A percentile compares a stretch with the other conserved stretches of the same genome.
These are phyloP conservation scores for Cinnamomum micranthum DNA, from an alignment of 164 flowering plant genomes.

Conservation along the genomic window DNA sequence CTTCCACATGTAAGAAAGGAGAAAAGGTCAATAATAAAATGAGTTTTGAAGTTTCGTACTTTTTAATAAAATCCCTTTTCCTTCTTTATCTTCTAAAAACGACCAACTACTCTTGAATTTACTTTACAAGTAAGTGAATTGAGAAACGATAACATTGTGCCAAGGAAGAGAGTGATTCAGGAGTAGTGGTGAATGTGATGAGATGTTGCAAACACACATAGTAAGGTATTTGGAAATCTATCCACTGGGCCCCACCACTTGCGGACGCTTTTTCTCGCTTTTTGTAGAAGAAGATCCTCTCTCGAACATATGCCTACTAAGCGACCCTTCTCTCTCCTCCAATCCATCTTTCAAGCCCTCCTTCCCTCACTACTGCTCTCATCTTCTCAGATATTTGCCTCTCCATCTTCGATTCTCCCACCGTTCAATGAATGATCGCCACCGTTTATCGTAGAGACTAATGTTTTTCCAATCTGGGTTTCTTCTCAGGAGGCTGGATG, in stretches of 20 bases:
- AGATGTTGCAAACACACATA: neutral
- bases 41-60: too few relatives aligned
- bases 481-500: neutral
- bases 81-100: too few relatives aligned
- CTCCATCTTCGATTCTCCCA: neutral
- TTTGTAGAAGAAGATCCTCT: neutral
- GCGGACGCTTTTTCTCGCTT: slow-evolving; percentile 3
- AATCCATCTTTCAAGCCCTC: neutral
- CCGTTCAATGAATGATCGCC: neutral
- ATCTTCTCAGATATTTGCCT: neutral
- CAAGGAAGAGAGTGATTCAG: too few relatives aligned
- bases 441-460: neutral
- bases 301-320: neutral
- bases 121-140: too few relatives aligned
- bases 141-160: too few relatives aligned
- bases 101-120: too few relatives aligned
- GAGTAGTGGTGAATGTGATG: neutral
- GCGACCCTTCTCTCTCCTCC: neutral
- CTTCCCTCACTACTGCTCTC: neutral
- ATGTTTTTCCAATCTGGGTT: neutral
- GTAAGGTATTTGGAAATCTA: neutral
- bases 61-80: too few relatives aligned
- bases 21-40: too few relatives aligned
- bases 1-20: too few relatives aligned
- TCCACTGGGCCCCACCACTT: slow-evolving; percentile 1